Evolutionary conservation across 2,329 filamentous ascomycete genomes (phyloP).

Genomic region (Sphaceloma murrayae): DNA sequence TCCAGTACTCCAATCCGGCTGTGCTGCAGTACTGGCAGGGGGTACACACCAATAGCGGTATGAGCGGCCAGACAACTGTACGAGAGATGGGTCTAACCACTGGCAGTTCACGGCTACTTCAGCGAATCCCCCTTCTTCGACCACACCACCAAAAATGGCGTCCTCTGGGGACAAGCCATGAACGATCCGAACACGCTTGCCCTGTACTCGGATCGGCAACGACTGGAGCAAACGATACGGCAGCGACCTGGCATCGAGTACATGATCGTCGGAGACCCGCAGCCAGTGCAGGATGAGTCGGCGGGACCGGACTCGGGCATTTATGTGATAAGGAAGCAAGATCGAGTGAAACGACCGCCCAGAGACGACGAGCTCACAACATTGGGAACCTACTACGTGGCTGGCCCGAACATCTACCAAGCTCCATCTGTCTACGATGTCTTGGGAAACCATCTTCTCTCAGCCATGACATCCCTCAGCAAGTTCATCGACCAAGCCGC

Average conservation of each 20-base stretch:
- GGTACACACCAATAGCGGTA: slow-evolving; percentile 18
- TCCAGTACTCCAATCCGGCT: slow-evolving; percentile 18
- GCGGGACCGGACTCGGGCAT: slow-evolving; percentile 35
- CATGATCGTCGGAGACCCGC: slow-evolving; percentile 49
- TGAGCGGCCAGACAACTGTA: no score
- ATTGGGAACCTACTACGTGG: slow-evolving; percentile 50
- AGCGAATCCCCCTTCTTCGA: slow-evolving; percentile 56
- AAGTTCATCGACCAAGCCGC: slow-evolving; percentile 47
- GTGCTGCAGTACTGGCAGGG: slow-evolving; percentile 18
- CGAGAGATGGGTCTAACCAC: no score
- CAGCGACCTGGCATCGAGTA: slow-evolving; percentile 51
- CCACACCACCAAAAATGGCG: slow-evolving; percentile 49
- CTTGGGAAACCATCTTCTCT: slow-evolving; percentile 39
- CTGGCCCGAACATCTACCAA: slow-evolving; percentile 53
- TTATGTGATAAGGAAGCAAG: slow-evolving; percentile 52
- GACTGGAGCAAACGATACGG: slow-evolving; percentile 46
- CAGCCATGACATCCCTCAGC: slow-evolving; percentile 46
- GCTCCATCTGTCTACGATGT: slow-evolving; percentile 52
- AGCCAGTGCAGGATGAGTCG: slow-evolving; percentile 33
- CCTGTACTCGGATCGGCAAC: slow-evolving; percentile 45
- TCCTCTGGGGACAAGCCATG: slow-evolving; percentile 44
- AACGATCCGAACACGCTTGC: slow-evolving; percentile 41
- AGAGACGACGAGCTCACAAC: slow-evolving; percentile 42
- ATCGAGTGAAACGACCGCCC: slow-evolving; percentile 36
- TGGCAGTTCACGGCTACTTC: slow-evolving; percentile 49